Conservation (phyloP, 2,329 filamentous ascomycete species). For the Orbilia oligospora region DNA sequence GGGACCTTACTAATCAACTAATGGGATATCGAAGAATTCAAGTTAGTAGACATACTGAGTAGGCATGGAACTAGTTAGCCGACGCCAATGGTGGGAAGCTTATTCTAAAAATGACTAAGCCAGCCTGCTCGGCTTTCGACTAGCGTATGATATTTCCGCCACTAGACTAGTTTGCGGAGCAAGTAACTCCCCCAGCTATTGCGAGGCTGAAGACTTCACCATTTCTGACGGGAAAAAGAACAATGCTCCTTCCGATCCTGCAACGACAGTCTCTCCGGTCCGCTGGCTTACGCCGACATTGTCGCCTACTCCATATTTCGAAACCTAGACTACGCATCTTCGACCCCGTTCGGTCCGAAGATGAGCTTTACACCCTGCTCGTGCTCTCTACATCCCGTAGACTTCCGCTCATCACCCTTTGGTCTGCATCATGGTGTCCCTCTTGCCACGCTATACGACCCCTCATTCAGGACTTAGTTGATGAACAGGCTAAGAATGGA, state of each 20-base stretch:
- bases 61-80: too few relatives aligned
- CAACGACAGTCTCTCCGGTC: neutral
- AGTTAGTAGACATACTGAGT: too few relatives aligned
- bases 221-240: conserved; percentile 1
- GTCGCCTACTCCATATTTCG: conserved; percentile 1
- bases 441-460: conserved; percentile 17
- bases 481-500: neutral
- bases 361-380: conserved; percentile 9
- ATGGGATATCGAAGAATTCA: conserved; percentile 9
- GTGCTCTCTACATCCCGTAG: conserved; percentile 18
- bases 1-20: neutral
- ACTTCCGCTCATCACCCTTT: conserved; percentile 26
- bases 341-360: conserved; percentile 21
- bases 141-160: conserved; percentile 4
- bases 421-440: conserved; percentile 25
- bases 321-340: neutral
- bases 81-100: conserved; percentile 1
- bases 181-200: neutral
- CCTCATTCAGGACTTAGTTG: conserved; percentile 5
- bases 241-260: conserved; percentile 1
- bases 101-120: conserved; percentile 17
- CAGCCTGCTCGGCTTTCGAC: conserved; percentile 3
- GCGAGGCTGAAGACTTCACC: neutral
- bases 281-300: neutral
- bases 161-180: neutral